Base-by-base conservation (phyloP, 495 filamentous ascomycete species). In the Penicillium herquei region DNA sequence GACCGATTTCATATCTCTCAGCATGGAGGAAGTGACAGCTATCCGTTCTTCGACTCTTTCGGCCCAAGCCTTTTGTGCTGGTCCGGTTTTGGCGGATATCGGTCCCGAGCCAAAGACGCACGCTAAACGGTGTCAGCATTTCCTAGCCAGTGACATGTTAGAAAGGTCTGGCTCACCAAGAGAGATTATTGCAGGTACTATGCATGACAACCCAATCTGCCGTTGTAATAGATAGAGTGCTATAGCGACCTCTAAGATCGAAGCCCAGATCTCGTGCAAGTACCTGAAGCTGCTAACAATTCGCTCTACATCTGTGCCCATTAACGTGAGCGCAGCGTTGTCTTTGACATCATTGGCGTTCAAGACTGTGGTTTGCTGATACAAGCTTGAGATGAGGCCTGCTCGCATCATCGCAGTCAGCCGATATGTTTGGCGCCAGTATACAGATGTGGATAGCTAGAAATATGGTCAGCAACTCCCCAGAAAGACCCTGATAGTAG, bases 241-340 rank as follows among this genome's bases (percentile, higher is more conserved):
- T 34, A 87, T 59, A 1, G 65, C 58, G 0, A 85, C 75, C 55
- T 84, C 78, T 2, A 87, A 39, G 0, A 73, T 34, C 34, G 76
- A 69, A 0, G 79, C 81, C 79, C 79, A 83, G 12, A 73, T 54
- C 48, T 82, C 78, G 51, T 83, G 78, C 7, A 80, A 49, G 31
- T 39, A 44, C 16, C 64, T 46, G 18, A 75, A 63, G 2, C 65
- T 72, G 14, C 51, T 55, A 4, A 59, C 62, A 17, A 80, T 71
- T 21, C 73, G 65, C 35, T 79, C 76, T 10, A 79, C 67, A 43
- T 83, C 80, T 5, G 80, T 81, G 67, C 76, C 81, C 72, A 84
- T 83, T 6, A 86, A 67, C 0, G 83, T 83, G 7, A 83, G 53
- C 1, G 77, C 73, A 9, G 73, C 66, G 8, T 76, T 68, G 39